phyloP scores from a whole-genome alignment of 2,329 filamentous ascomycete species.

The Cercospora sp. region DNA sequence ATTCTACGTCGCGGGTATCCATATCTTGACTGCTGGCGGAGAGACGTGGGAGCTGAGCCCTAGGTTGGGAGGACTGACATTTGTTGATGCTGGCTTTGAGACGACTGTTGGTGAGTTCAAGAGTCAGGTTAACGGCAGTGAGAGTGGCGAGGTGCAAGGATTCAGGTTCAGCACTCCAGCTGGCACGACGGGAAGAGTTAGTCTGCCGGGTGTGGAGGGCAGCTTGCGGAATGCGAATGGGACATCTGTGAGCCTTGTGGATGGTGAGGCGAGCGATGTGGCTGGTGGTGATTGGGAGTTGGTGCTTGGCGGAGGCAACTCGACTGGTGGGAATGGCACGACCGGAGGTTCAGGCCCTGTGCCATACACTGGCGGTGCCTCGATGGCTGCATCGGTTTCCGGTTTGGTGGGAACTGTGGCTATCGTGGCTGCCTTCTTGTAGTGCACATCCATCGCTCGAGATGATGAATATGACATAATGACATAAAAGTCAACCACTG shows the following conservation, averaged over 20 bases:
- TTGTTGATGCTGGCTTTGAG: constrained; percentile 49
- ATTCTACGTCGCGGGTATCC: constrained; percentile 49
- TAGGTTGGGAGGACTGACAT: constrained; percentile 46
- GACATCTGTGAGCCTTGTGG: constrained; percentile 26
- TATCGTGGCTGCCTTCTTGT: neutral
- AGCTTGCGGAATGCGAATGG: constrained; percentile 44
- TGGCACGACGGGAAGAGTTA: constrained; percentile 38
- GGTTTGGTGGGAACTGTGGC: neutral
- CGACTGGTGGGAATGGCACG: neutral
- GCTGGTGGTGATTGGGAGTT: constrained; percentile 34
- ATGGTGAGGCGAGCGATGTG: constrained; percentile 30
- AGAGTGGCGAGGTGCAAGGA: constrained; percentile 20
- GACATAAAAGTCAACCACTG: neutral
- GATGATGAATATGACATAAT: neutral
- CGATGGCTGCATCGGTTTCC: neutral
- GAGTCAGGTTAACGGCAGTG: constrained; percentile 36
- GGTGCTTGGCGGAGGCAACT: constrained; percentile 10
- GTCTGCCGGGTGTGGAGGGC: constrained; percentile 41
- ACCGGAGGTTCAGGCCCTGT: neutral
- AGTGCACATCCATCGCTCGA: neutral
- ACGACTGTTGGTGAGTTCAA: constrained; percentile 49
- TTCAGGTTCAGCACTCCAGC: constrained; percentile 34
- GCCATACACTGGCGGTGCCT: constrained; percentile 4
- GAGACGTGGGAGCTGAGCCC: constrained; percentile 48
- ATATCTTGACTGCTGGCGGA: constrained; percentile 44